Conservation (phyloP, 148 eudicot genomes). For the Selenicereus undatus region DNA sequence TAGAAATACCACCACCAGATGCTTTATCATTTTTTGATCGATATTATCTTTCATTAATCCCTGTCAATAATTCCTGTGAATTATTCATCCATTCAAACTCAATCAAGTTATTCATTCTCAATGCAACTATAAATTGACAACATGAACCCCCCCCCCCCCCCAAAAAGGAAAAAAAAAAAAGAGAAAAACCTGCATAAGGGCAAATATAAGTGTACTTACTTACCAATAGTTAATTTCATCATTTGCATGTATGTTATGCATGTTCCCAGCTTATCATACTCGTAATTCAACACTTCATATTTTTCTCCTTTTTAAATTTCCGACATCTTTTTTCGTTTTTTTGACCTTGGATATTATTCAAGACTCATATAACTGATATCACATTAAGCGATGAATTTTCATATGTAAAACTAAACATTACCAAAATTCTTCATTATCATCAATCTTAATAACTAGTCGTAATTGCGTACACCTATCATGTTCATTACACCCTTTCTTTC, state of each 20-base stretch:
- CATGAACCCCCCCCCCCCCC: background rate
- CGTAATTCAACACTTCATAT: background rate
- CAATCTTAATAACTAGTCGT: too few species aligned
- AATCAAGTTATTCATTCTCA: too few species aligned
- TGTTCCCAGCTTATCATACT: background rate
- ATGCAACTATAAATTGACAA: too few species aligned
- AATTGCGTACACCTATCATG: too few species aligned
- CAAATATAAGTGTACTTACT: background rate
- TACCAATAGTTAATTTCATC: too few species aligned
- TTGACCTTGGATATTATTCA: background rate
- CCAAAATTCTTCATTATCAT: background rate
- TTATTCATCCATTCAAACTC: background rate
- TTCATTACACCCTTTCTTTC: too few species aligned
- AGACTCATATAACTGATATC: background rate
- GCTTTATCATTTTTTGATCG: slow-evolving; percentile 31
- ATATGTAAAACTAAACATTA: too few species aligned
- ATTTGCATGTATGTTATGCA: too few species aligned
- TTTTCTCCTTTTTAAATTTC: background rate
- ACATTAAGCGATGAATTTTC: too few species aligned
- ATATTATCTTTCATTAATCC: background rate
- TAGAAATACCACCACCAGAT: slow-evolving; percentile 27
- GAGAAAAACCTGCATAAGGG: too few species aligned
- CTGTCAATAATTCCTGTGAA: background rate
- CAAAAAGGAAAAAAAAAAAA: too few species aligned
- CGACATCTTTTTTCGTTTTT: background rate